Evolutionary conservation across 2,329 filamentous ascomycete genomes (phyloP).

Genomic region (Bipolaris oryzae): DNA sequence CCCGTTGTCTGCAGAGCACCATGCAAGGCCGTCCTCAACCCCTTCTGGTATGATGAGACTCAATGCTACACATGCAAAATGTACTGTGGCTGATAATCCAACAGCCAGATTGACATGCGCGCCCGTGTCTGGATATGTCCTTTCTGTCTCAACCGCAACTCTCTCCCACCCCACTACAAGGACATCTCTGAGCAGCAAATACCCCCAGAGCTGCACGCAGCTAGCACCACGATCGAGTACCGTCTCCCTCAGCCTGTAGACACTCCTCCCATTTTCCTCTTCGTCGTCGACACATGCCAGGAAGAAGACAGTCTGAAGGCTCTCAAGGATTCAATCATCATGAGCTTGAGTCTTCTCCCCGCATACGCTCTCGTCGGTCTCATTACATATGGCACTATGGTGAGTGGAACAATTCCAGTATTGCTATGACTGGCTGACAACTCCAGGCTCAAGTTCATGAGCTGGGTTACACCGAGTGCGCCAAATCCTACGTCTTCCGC

Average conservation of each 20-base stretch:
- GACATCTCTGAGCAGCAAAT: conserved; percentile 85
- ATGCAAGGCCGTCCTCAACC: conserved; percentile 94
- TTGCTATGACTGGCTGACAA: conserved; percentile 20
- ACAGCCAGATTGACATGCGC: conserved; percentile 80
- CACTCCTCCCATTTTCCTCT: conserved; percentile 84
- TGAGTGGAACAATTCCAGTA: conserved; percentile 45
- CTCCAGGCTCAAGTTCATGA: conserved; percentile 89
- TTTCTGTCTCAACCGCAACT: conserved; percentile 84
- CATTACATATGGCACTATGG: conserved; percentile 93
- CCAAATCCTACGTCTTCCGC: conserved; percentile 97
- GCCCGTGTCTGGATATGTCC: conserved; percentile 88
- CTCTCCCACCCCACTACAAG: conserved; percentile 84
- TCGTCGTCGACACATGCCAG: conserved; percentile 87
- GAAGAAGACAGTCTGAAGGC: conserved; percentile 84
- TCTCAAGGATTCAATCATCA: conserved; percentile 83
- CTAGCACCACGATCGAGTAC: conserved; percentile 90
- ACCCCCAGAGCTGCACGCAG: conserved; percentile 79
- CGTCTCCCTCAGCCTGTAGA: conserved; percentile 79
- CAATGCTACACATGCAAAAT: not conserved
- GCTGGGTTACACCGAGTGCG: conserved; percentile 96
- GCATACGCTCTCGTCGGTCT: conserved; percentile 82
- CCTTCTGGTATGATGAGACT: conserved; percentile 76
- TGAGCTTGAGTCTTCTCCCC: conserved; percentile 81
- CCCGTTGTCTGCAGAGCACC: conserved; percentile 96
- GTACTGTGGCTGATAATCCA: conserved; percentile 22